Conservation (phyloP, 306 rosid genomes). For the Comarum palustre region DNA sequence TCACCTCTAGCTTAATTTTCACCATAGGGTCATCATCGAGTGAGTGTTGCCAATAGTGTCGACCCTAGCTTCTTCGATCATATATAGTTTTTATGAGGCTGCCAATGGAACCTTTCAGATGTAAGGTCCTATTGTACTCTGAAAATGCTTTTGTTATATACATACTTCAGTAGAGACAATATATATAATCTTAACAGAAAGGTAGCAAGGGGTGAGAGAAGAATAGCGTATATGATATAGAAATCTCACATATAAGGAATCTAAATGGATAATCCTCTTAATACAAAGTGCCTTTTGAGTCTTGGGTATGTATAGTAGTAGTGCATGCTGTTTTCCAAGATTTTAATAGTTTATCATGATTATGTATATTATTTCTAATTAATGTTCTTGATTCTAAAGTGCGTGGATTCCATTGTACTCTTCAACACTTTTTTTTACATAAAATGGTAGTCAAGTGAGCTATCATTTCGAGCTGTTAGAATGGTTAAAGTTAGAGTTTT, state of each 20-base stretch:
- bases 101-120: no score
- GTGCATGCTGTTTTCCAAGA: conserved; percentile 3
- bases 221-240: neutral
- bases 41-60: conserved; percentile 18
- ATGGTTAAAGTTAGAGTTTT: no score
- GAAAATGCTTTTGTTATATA: no score
- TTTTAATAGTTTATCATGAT: neutral
- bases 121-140: no score
- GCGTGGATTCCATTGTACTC: neutral
- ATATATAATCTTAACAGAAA: no score
- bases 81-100: no score
- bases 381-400: neutral
- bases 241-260: conserved; percentile 5
- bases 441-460: no score
- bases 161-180: no score
- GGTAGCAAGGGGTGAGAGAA: no score
- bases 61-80: neutral
- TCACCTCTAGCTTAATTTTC: conserved; percentile 25
- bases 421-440: neutral
- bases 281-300: conserved; percentile 1
- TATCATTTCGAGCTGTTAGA: no score
- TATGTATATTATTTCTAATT: neutral
- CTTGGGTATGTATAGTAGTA: neutral
- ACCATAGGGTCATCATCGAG: neutral
- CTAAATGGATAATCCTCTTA: conserved; percentile 27